phyloP scores from a whole-genome alignment of 2,329 filamentous ascomycete species.

The Cladobotryum mycophilum region DNA sequence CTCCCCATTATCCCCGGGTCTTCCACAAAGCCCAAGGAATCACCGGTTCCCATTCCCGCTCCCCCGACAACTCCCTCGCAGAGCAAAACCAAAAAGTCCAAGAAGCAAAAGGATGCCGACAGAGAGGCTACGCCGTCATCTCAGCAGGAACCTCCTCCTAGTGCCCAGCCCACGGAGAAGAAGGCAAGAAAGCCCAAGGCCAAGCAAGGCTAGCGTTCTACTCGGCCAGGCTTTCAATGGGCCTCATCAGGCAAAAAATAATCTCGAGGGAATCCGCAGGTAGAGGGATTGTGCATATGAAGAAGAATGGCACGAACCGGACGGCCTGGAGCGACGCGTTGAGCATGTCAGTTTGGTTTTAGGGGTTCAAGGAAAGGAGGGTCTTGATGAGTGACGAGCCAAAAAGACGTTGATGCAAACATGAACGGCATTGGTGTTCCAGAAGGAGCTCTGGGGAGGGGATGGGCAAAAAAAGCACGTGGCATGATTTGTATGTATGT shows the following conservation, averaged over 20 bases:
- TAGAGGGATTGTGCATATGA: no score
- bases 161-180: conserved; percentile 13
- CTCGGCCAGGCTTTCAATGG: conserved; percentile 1
- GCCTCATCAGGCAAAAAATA: neutral
- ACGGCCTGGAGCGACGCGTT: no score
- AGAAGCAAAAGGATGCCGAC: conserved; percentile 25
- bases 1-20: conserved; percentile 31
- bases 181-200: conserved; percentile 1
- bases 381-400: no score
- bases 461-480: no score
- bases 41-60: conserved; percentile 19
- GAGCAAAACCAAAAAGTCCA: conserved; percentile 22
- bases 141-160: conserved; percentile 16
- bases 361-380: no score
- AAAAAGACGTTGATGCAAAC: no score
- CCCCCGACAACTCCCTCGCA: conserved; percentile 17
- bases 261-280: neutral
- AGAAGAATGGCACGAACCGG: no score
- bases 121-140: conserved; percentile 10
- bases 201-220: conserved; percentile 4
- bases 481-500: no score
- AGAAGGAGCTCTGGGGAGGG: no score
- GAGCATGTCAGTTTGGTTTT: no score
- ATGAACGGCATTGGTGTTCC: no score
- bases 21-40: conserved; percentile 19